Evolutionary conservation across 305 asterid species (phyloP).

Genomic region (Fraxinus velutina): DNA sequence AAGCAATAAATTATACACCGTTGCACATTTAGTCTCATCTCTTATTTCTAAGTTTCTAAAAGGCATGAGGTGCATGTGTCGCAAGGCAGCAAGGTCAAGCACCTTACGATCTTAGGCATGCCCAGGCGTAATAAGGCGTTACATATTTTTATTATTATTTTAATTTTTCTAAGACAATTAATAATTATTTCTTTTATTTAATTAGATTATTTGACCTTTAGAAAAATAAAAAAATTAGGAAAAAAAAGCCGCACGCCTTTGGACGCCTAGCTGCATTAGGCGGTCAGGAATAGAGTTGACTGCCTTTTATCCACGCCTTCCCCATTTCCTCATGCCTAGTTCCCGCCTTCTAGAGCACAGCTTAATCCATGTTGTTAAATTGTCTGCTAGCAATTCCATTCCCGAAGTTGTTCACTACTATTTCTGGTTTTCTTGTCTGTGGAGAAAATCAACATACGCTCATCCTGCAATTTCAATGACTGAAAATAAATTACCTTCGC

Average conservation of each 20-base stretch:
- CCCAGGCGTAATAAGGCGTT: background rate
- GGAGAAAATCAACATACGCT: background rate
- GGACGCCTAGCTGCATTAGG: background rate
- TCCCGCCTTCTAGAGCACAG: background rate
- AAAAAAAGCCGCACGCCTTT: background rate
- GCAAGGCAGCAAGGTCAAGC: background rate
- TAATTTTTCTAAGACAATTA: background rate
- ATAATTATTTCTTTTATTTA: background rate
- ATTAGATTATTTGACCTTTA: background rate
- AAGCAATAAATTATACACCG: constrained; percentile 11
- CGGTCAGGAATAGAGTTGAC: background rate
- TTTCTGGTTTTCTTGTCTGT: background rate
- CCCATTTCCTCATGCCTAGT: background rate
- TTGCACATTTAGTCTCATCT: background rate
- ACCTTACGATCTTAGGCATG: background rate
- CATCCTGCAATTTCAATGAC: background rate
- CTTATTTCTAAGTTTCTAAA: background rate
- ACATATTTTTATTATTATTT: background rate
- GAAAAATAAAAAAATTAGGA: background rate
- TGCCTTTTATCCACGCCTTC: background rate
- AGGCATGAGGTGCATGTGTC: background rate
- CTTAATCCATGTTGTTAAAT: background rate
- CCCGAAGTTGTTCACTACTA: background rate
- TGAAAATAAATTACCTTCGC: background rate
- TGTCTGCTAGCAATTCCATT: background rate